phyloP scores from a whole-genome alignment of 768 basidiomycete genomes.

The Kwoniella sp. region DNA sequence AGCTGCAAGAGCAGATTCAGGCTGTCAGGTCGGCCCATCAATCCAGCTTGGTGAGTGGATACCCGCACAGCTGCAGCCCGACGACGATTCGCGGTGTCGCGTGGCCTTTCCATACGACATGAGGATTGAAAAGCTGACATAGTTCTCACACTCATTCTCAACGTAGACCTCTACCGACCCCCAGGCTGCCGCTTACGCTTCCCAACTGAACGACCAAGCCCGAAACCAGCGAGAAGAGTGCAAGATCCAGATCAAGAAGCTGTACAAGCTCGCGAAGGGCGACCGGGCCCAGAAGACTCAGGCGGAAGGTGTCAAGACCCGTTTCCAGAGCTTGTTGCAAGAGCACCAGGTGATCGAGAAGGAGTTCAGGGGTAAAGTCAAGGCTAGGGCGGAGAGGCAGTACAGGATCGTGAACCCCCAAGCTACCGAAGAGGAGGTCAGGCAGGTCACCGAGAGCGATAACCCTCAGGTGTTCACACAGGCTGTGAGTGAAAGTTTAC shows the following conservation, averaged over 20 bases:
- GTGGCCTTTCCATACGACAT: neutral
- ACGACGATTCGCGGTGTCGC: neutral
- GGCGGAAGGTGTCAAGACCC: conserved; percentile 57
- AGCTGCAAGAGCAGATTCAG: conserved; percentile 54
- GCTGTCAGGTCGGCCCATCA: conserved; percentile 52
- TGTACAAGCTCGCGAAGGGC: conserved; percentile 57
- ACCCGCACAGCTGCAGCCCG: too few species aligned
- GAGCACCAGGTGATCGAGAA: conserved; percentile 60
- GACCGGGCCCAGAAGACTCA: conserved; percentile 56
- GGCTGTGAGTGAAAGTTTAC: conserved; percentile 55
- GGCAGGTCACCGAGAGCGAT: conserved; percentile 71
- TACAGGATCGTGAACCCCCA: conserved; percentile 70
- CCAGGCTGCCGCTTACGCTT: conserved; percentile 44
- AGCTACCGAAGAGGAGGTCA: conserved; percentile 78
- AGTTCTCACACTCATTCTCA: neutral
- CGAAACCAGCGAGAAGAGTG: conserved; percentile 55
- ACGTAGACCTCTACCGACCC: conserved; percentile 72
- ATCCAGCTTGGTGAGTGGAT: conserved; percentile 47
- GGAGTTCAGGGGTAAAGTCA: conserved; percentile 59
- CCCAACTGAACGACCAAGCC: conserved; percentile 50
- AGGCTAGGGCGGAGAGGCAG: conserved; percentile 60
- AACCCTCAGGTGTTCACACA: conserved; percentile 73
- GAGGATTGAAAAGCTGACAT: conserved; percentile 3
- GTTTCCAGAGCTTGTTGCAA: conserved; percentile 58
- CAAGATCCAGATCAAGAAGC: conserved; percentile 57